Base-by-base conservation (phyloP, 2,329 filamentous ascomycete genomes). In the Trichothecium roseum region DNA sequence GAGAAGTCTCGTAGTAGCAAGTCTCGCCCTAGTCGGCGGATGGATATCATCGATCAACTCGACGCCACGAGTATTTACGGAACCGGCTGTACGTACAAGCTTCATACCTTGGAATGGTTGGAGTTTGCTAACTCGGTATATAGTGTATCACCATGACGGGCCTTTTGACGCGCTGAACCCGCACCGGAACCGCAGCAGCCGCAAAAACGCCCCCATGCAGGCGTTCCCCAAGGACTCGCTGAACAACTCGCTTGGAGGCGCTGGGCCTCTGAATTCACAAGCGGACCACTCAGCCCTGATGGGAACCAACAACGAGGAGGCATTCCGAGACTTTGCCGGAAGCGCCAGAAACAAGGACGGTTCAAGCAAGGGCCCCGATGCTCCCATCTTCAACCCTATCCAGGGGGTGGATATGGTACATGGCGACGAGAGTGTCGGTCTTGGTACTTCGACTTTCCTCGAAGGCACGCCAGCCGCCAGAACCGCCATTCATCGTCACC, bases 11-110 rank as follows among this genome's bases (percentile, higher is more conserved):
- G 36, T 8, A 39, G 32, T 20, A 66, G 69, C 49, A 67, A 64
- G 45, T 49, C 59, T 9, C 58, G 60, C 33, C 56, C 61, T 10
- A 69, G 60, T 46, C 57, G 65, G 36, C 70, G 68, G 45, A 60
- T 96, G 44, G 91, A 98, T 55, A 74, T 96, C 31, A 96, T 98
- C 50, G 91, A 98, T 63, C 89, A 95, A 56, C 68, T 98, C 45
- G 91, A 96, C 63, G 88, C 91, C 42, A 95, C 88, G 4, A 88
- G 88, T 56, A 93, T 96, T 47, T 95, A 94, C 53, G 89, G 91
- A 38, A 85, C 83, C 49, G 88, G 89, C 60, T 66, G 86, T 93
- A 68, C 63, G 84, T 77, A 32, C 29, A 8, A 12, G 17, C 9
- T 30, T 27, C 9, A 8, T 6, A 22, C 8, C 24, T 22, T 24